Percentiles rank a stretch among this genome's conserved stretches.
phyloP scores from a whole-genome alignment of 345 rosid species.

The Triadica sebifera region DNA sequence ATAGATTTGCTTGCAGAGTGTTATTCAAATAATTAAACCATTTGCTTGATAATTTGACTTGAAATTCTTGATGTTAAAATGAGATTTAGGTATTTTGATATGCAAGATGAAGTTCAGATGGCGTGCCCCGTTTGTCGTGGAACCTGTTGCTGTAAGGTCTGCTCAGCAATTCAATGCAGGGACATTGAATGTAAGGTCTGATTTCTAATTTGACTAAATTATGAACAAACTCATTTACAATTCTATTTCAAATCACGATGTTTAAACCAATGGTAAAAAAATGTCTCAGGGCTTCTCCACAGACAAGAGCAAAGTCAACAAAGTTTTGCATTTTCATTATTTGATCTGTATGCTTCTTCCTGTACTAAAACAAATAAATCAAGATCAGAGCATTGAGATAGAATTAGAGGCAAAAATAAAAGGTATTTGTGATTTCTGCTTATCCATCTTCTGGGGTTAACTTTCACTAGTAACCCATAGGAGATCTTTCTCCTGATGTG shows the following conservation, averaged over 20 bases:
- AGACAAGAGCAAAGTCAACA: slow-evolving; percentile 42
- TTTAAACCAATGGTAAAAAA: slow-evolving; percentile 16
- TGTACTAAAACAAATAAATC: slow-evolving; percentile 65
- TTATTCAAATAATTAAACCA: background rate
- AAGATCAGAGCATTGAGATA: slow-evolving; percentile 54
- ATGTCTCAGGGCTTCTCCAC: slow-evolving; percentile 57
- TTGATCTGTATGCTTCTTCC: slow-evolving; percentile 94
- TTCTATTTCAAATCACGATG: slow-evolving; percentile 12
- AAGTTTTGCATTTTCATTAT: slow-evolving; percentile 73
- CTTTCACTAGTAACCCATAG: background rate
- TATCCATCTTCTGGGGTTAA: slow-evolving; percentile 9
- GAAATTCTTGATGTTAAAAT: slow-evolving; percentile 20
- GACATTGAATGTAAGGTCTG: slow-evolving; percentile 81
- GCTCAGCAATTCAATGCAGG: slow-evolving; percentile 51
- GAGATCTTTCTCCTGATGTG: slow-evolving; percentile 19
- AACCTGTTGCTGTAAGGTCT: slow-evolving; percentile 74
- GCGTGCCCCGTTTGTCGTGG: slow-evolving; percentile 85
- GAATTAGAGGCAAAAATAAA: slow-evolving; percentile 62
- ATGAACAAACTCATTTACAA: slow-evolving; percentile 11
- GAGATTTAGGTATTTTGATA: slow-evolving; percentile 52
- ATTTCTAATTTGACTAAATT: slow-evolving; percentile 25
- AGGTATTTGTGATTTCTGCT: slow-evolving; percentile 42
- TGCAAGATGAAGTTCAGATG: slow-evolving; percentile 70
- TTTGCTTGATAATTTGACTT: slow-evolving; percentile 8
- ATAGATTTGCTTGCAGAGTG: background rate